Evolutionary conservation across 106 monocot genomes (phyloP).

Genomic region (Allium sativum): DNA sequence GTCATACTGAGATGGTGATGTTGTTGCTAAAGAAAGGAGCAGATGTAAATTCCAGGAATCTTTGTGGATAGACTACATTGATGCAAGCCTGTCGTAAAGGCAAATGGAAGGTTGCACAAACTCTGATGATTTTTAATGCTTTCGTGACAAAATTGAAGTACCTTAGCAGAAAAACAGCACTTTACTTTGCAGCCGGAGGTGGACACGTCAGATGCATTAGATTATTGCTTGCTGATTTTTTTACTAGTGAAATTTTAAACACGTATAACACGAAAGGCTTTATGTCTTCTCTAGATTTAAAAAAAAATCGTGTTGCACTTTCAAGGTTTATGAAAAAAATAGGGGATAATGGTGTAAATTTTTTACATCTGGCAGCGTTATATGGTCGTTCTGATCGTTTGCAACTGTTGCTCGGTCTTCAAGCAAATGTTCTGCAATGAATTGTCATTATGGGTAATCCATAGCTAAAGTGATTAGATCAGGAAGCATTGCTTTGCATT

Average conservation of each 20-base stretch:
- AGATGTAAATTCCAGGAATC: conserved; percentile 79
- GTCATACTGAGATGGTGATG: conserved; percentile 74
- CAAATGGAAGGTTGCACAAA: conserved; percentile 12
- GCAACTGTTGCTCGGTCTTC: conserved; percentile 73
- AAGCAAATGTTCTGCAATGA: conserved; percentile 59
- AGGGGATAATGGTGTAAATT: conserved; percentile 83
- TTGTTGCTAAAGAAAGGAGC: conserved; percentile 81
- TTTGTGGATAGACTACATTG: conserved; percentile 56
- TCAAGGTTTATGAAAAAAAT: conserved; percentile 53
- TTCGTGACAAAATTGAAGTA: conserved; percentile 7
- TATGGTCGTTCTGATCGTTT: conserved; percentile 73
- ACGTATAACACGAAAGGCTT: no score
- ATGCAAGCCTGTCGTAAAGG: conserved; percentile 14
- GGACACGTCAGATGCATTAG: conserved; percentile 10
- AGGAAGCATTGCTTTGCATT: conserved; percentile 90
- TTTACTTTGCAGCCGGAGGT: conserved; percentile 11
- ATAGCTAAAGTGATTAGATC: conserved; percentile 18
- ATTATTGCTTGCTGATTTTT: conserved; percentile 9
- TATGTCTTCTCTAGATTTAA: no score
- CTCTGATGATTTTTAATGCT: conserved; percentile 6
- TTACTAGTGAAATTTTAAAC: not conserved
- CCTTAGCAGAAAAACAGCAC: conserved; percentile 8
- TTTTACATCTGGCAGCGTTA: conserved; percentile 81
- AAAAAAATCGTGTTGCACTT: no score
- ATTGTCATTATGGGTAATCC: conserved; percentile 61